A percentile compares a stretch with the other conserved stretches of the same genome.
phyloP scores from a whole-genome alignment of 2,329 filamentous ascomycete species.

The Fusarium sp. region DNA sequence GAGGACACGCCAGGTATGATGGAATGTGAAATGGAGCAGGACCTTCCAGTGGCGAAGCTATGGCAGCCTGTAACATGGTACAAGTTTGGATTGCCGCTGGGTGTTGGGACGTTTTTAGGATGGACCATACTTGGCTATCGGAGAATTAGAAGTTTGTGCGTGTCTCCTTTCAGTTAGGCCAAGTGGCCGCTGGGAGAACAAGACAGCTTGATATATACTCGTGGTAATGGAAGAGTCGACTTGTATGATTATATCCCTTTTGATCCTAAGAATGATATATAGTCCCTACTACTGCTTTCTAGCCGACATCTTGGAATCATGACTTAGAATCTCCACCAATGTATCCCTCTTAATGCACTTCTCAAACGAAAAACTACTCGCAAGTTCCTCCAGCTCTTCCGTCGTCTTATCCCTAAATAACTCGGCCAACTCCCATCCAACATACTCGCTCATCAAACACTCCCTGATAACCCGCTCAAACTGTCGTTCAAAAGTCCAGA shows the following conservation, averaged over 20 bases:
- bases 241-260: no score
- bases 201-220: no score
- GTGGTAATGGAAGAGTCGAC: no score
- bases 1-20: neutral
- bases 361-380: slow-evolving; percentile 63
- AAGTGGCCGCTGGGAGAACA: no score
- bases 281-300: slow-evolving; percentile 1
- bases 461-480: slow-evolving; percentile 58
- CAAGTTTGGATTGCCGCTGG: neutral
- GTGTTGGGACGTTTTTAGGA: neutral
- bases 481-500: slow-evolving; percentile 63
- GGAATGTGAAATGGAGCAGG: rapidly evolving
- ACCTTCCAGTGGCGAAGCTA: neutral
- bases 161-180: neutral
- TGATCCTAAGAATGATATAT: no score
- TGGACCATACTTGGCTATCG: neutral
- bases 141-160: neutral
- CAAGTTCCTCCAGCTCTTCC: slow-evolving; percentile 65
- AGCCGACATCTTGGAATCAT: slow-evolving; percentile 12
- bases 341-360: slow-evolving; percentile 63
- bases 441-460: slow-evolving; percentile 58
- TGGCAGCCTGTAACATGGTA: neutral
- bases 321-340: slow-evolving; percentile 62
- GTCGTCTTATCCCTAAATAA: slow-evolving; percentile 62
- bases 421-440: slow-evolving; percentile 65